Conservation (phyloP, 495 filamentous ascomycete genomes). For the Lasiosphaeria hispida region DNA sequence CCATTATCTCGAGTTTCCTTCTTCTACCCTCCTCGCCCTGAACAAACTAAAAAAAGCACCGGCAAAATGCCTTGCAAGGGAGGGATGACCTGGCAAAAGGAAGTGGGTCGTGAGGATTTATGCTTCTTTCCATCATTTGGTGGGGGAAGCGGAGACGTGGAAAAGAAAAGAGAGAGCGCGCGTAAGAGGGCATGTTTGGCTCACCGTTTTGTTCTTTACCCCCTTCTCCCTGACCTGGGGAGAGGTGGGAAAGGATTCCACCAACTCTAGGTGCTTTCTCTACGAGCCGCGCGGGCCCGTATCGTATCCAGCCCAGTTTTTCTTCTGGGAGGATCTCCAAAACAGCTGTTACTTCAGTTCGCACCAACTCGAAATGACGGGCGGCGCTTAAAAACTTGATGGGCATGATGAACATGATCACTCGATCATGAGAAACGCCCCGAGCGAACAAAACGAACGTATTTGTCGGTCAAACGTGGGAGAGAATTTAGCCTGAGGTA, state of each 20-base stretch:
- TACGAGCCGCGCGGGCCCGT: conserved; percentile 16
- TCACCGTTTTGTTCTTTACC: background rate
- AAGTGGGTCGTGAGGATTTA: too few relatives aligned
- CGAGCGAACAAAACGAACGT: conserved; percentile 1
- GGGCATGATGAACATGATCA: background rate
- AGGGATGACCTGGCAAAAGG: too few relatives aligned
- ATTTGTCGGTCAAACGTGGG: background rate
- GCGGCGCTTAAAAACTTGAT: background rate
- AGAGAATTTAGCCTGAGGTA: conserved; percentile 1
- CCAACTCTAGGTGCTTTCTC: conserved; percentile 14
- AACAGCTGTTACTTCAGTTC: background rate
- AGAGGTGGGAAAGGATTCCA: background rate
- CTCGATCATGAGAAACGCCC: background rate
- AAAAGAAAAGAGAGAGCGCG: too few relatives aligned
- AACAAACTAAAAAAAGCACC: too few relatives aligned
- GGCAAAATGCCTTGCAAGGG: too few relatives aligned
- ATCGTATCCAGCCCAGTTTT: conserved; percentile 17
- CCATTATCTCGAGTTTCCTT: too few relatives aligned
- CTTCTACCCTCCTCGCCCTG: too few relatives aligned
- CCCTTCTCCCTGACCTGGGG: background rate
- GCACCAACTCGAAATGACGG: background rate
- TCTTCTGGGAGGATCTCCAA: conserved; percentile 16
- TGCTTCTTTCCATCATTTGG: too few relatives aligned
- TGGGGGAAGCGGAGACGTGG: too few relatives aligned
- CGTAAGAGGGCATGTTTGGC: background rate